These are phyloP conservation scores for Penicillium fimorum DNA, from an alignment of 495 filamentous ascomycete genomes.

Conservation along the genomic window DNA sequence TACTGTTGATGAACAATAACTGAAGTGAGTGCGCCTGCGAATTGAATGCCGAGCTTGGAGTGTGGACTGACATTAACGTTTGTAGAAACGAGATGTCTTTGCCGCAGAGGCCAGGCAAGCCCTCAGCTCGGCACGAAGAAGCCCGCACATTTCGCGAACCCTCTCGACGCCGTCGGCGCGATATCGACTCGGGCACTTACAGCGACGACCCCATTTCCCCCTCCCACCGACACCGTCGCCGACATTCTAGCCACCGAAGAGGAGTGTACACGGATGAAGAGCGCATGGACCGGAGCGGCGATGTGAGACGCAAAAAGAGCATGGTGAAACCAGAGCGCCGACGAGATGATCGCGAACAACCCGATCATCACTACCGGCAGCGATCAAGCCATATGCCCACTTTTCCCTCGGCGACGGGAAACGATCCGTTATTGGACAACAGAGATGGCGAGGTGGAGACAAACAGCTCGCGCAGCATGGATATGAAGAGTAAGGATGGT, in stretches of 20 bases:
- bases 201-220: slow-evolving; percentile 42
- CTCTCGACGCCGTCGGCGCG: slow-evolving; percentile 64
- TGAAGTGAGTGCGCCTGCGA: background rate
- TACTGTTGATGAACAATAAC: background rate
- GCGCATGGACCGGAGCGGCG: slow-evolving; percentile 36
- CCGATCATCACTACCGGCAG: slow-evolving; percentile 91
- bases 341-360: slow-evolving; percentile 76
- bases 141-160: slow-evolving; percentile 63
- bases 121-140: slow-evolving; percentile 59
- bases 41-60: background rate
- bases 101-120: slow-evolving; percentile 60
- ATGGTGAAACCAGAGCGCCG: slow-evolving; percentile 85
- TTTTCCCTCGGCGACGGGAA: slow-evolving; percentile 83
- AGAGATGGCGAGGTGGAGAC: slow-evolving; percentile 59
- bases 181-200: slow-evolving; percentile 63
- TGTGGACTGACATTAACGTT: background rate
- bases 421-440: slow-evolving; percentile 76
- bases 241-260: slow-evolving; percentile 36
- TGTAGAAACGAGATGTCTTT: slow-evolving; percentile 55
- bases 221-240: slow-evolving; percentile 33
- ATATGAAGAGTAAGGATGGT: slow-evolving; percentile 48
- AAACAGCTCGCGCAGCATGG: slow-evolving; percentile 53
- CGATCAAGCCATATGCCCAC: slow-evolving; percentile 77
- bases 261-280: slow-evolving; percentile 39
- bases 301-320: slow-evolving; percentile 66